These are phyloP conservation scores for Clarkia xantiana DNA, from an alignment of 345 rosid genomes.

Conservation along the genomic window DNA sequence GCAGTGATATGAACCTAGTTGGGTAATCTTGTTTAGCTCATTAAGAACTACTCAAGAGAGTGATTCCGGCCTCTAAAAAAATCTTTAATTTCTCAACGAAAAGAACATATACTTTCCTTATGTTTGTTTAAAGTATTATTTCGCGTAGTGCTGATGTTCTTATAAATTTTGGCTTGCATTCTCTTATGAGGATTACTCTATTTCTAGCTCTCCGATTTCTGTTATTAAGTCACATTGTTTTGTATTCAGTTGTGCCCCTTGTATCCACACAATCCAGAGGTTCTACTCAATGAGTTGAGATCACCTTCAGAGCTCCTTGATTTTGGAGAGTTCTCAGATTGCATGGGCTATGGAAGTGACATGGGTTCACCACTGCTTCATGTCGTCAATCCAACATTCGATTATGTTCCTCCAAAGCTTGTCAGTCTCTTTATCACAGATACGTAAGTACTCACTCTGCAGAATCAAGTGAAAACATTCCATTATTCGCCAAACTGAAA, in stretches of 20 bases:
- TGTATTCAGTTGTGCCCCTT: constrained; percentile 73
- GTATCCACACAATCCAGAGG: constrained; percentile 97
- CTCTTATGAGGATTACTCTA: neutral
- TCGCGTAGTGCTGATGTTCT: neutral
- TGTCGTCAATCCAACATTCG: constrained; percentile 88
- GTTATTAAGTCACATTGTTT: constrained; percentile 2
- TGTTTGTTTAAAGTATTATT: no score
- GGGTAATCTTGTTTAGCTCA: no score
- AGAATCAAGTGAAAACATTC: neutral
- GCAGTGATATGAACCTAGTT: no score
- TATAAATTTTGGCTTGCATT: neutral
- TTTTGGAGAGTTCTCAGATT: constrained; percentile 97
- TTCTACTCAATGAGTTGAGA: constrained; percentile 79
- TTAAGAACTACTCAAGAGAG: no score
- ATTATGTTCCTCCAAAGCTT: constrained; percentile 91
- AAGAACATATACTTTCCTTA: no score
- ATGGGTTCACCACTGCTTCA: constrained; percentile 68
- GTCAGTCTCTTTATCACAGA: constrained; percentile 96
- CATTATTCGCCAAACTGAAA: neutral
- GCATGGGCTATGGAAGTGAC: constrained; percentile 66
- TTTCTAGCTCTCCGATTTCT: neutral
- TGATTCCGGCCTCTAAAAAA: no score
- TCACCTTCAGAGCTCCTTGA: constrained; percentile 91
- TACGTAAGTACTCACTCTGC: constrained; percentile 48
- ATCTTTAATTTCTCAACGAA: no score